These are phyloP conservation scores for Rhizoclosmatium globosum DNA, from an alignment of 192 early-diverging fungal species.

Conservation along the genomic window DNA sequence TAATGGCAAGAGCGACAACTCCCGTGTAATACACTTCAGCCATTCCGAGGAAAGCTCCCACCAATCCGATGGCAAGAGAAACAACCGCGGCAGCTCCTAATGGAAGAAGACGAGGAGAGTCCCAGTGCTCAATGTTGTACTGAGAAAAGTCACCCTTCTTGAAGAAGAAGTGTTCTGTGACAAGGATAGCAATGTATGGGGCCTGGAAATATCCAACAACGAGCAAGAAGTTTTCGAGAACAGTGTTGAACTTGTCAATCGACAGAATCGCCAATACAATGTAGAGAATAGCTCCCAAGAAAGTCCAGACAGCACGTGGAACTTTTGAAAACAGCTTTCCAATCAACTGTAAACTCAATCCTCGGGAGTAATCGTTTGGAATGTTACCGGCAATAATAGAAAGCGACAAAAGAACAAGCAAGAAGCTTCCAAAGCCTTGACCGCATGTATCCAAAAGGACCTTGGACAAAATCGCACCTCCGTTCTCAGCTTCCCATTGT, in stretches of 20 bases:
- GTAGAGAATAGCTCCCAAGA: constrained; percentile 44
- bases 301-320: constrained; percentile 33
- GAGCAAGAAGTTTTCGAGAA: constrained; percentile 45
- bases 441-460: constrained; percentile 37
- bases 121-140: constrained; percentile 32
- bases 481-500: neutral
- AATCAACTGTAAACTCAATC: constrained; percentile 43
- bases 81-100: constrained; percentile 39
- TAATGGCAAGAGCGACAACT: constrained; percentile 7
- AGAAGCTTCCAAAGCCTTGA: constrained; percentile 46
- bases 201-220: constrained; percentile 46
- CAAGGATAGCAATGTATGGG: constrained; percentile 36
- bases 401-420: constrained; percentile 44
- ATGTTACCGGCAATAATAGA: constrained; percentile 47
- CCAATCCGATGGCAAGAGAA: constrained; percentile 29
- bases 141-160: neutral
- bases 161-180: constrained; percentile 36
- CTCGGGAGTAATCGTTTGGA: constrained; percentile 51
- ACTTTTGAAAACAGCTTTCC: constrained; percentile 38
- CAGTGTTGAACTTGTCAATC: constrained; percentile 37
- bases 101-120: constrained; percentile 33
- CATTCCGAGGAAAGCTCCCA: constrained; percentile 47
- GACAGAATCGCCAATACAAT: constrained; percentile 33
- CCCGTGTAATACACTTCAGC: constrained; percentile 46
- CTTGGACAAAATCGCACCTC: constrained; percentile 9